A percentile compares a stretch with the other conserved stretches of the same genome.
These are phyloP conservation scores for Eucalyptus rudis DNA, from an alignment of 345 rosid species.

Conservation along the genomic window DNA sequence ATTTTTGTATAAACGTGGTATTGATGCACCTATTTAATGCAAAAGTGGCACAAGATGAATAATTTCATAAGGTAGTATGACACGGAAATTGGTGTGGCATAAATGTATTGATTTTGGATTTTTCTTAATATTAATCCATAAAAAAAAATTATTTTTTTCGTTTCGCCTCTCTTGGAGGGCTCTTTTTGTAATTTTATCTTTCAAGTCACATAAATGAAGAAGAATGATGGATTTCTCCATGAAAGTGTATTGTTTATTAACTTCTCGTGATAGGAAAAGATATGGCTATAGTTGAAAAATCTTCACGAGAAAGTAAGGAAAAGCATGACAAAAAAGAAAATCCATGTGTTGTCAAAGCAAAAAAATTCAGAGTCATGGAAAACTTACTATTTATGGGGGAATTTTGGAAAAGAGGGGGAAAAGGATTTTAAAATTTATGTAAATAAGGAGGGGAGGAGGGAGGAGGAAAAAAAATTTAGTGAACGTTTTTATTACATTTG, in stretches of 20 bases:
- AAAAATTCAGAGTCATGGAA: background rate
- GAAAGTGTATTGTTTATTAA: background rate
- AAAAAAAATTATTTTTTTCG: rapidly evolving
- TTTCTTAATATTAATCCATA: background rate
- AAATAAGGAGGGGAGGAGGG: background rate
- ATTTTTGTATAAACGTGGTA: background rate
- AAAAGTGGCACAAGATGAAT: background rate
- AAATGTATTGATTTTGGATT: background rate
- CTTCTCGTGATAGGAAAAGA: background rate
- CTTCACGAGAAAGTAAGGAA: background rate
- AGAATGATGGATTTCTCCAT: background rate
- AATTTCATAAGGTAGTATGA: background rate
- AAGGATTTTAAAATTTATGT: background rate
- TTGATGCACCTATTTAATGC: background rate
- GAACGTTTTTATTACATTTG: background rate
- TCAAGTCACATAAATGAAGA: background rate
- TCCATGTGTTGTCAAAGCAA: background rate
- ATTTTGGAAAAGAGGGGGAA: background rate
- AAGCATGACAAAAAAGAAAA: background rate
- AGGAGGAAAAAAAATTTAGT: background rate
- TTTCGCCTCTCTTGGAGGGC: background rate
- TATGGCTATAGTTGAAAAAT: background rate
- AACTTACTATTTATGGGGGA: background rate
- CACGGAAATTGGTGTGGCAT: background rate
- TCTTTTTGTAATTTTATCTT: background rate